Evolutionary conservation across 768 basidiomycete genomes (phyloP).

Genomic region (Suillus subalutaceus): DNA sequence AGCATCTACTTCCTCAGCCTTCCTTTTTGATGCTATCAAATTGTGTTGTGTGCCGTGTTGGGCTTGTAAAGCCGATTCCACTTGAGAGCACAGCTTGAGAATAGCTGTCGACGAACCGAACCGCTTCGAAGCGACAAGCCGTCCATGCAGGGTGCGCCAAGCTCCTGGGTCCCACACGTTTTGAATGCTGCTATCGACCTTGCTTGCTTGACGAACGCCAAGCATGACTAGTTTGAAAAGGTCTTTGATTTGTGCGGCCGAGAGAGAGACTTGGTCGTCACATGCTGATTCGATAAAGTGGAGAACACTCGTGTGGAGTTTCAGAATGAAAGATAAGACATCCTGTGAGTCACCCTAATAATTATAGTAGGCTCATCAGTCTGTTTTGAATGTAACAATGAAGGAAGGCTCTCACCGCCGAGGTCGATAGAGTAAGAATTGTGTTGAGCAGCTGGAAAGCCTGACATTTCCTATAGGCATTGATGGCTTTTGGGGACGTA

Average conservation of each 20-base stretch:
- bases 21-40: slow-evolving; percentile 40
- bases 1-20: slow-evolving; percentile 35
- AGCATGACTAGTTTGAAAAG: slow-evolving; percentile 69
- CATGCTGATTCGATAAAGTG: slow-evolving; percentile 52
- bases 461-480: slow-evolving; percentile 77
- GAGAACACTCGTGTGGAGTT: slow-evolving; percentile 53
- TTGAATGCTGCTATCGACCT: slow-evolving; percentile 40
- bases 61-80: slow-evolving; percentile 36
- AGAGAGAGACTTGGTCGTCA: slow-evolving; percentile 47
- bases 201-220: slow-evolving; percentile 61
- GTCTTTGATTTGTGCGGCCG: slow-evolving; percentile 75
- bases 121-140: slow-evolving; percentile 53
- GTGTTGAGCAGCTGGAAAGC: slow-evolving; percentile 71
- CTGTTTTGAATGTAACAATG: background rate
- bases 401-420: slow-evolving; percentile 41
- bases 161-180: slow-evolving; percentile 60
- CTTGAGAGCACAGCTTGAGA: slow-evolving; percentile 65
- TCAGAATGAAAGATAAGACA: slow-evolving; percentile 50
- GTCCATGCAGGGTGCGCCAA: slow-evolving; percentile 55
- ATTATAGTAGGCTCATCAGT: slow-evolving; percentile 8
- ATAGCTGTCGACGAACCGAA: slow-evolving; percentile 68
- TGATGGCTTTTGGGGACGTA: slow-evolving; percentile 62
- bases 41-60: slow-evolving; percentile 30
- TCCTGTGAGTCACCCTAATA: slow-evolving; percentile 43
- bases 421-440: slow-evolving; percentile 58